Evolutionary conservation across 177 flowering plant species (phyloP).

Genomic region (Tripterygium wilfordii): DNA sequence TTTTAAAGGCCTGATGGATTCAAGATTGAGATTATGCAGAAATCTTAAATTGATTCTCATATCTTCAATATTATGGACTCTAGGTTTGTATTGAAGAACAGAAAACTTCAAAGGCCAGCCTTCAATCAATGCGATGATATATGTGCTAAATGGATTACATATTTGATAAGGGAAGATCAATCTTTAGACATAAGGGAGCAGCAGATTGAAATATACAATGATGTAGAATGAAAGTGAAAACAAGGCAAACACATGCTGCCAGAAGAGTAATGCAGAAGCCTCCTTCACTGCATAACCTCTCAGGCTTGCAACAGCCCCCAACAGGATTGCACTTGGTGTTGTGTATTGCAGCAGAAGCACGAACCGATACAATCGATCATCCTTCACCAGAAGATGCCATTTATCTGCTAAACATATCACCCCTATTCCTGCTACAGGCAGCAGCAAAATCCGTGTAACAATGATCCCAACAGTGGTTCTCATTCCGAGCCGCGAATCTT

Average conservation of each 20-base stretch:
- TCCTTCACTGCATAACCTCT: slow-evolving; percentile 68
- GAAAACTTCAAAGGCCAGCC: no score
- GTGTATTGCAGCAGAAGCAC: slow-evolving; percentile 31
- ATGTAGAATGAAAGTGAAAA: slow-evolving; percentile 48
- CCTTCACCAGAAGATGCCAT: slow-evolving; percentile 16
- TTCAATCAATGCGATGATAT: no score
- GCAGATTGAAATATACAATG: slow-evolving; percentile 39
- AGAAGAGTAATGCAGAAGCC: slow-evolving; percentile 70
- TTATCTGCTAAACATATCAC: slow-evolving; percentile 15
- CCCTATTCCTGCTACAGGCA: slow-evolving; percentile 23
- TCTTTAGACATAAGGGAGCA: slow-evolving; percentile 29
- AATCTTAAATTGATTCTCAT: no score
- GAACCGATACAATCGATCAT: slow-evolving; percentile 50
- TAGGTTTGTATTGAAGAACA: no score
- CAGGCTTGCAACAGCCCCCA: slow-evolving; percentile 64
- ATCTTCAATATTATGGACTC: no score
- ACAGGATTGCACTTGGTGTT: slow-evolving; percentile 66
- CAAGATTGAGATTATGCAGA: no score
- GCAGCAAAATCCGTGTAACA: slow-evolving; percentile 22
- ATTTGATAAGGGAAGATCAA: not conserved
- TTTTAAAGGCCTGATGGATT: no score
- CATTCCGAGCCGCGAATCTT: slow-evolving; percentile 44
- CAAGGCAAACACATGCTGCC: slow-evolving; percentile 64
- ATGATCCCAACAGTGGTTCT: slow-evolving; percentile 22
- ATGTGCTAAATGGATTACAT: no score